Evolutionary conservation across 2,329 filamentous ascomycete species (phyloP).

Genomic region (Clarireedia sp.): DNA sequence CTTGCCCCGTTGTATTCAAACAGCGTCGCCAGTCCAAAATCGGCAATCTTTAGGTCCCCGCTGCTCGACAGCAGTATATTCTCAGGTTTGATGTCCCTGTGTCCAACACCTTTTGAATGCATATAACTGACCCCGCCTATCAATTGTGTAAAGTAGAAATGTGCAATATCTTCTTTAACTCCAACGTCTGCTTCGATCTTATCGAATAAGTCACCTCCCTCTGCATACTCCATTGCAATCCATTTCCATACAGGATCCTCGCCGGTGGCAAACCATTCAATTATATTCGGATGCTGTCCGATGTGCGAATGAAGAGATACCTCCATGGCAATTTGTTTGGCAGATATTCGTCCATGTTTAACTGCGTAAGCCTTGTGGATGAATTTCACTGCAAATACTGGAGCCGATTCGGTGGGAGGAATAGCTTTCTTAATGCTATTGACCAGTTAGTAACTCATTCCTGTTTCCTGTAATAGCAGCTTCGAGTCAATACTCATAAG

Average conservation of each 20-base stretch:
- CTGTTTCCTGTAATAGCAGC: background rate
- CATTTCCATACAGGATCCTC: constrained; percentile 85
- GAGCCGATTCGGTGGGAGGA: constrained; percentile 58
- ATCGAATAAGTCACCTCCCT: constrained; percentile 94
- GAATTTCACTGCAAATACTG: constrained; percentile 94
- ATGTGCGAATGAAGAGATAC: constrained; percentile 84
- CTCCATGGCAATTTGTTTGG: constrained; percentile 87
- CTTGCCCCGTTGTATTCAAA: constrained; percentile 81
- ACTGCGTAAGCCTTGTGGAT: constrained; percentile 96
- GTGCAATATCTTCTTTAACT: constrained; percentile 88
- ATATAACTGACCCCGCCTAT: constrained; percentile 88
- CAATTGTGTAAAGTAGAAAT: constrained; percentile 91
- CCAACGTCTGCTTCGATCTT: constrained; percentile 98
- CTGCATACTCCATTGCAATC: constrained; percentile 97
- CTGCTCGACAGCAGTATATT: constrained; percentile 83
- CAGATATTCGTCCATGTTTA: constrained; percentile 77
- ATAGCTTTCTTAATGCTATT: constrained; percentile 71
- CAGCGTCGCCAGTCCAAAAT: constrained; percentile 92
- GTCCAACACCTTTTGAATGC: constrained; percentile 90
- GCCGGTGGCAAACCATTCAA: constrained; percentile 82
- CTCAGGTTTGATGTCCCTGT: constrained; percentile 87
- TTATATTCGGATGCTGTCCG: constrained; percentile 85
- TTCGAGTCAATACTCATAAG: background rate
- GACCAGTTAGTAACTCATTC: constrained; percentile 10
- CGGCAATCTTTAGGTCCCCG: constrained; percentile 86